Evolutionary conservation across 2,329 filamentous ascomycete species (phyloP).

Genomic region (Diaporthe vaccinii): DNA sequence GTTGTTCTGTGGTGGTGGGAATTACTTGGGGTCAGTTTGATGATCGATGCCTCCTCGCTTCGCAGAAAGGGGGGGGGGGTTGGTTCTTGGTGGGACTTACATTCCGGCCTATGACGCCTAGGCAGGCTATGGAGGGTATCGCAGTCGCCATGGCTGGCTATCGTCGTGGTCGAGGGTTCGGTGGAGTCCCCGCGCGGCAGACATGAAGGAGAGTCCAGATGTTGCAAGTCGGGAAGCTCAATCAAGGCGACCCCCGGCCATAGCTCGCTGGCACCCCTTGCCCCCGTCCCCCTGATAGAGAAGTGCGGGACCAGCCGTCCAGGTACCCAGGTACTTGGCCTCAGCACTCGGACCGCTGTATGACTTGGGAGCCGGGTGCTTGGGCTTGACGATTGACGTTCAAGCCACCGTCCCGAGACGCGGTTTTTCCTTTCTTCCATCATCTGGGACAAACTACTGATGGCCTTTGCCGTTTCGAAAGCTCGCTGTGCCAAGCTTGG

Average conservation of each 20-base stretch:
- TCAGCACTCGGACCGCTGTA: neutral
- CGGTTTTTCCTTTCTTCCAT: neutral
- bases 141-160: constrained; percentile 65
- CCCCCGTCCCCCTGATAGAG: constrained; percentile 6
- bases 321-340: neutral
- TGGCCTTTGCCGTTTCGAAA: neutral
- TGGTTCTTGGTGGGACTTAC: constrained; percentile 62
- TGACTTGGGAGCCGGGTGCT: neutral
- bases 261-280: constrained; percentile 4
- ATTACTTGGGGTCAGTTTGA: neutral
- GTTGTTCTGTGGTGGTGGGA: constrained; percentile 77
- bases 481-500: neutral
- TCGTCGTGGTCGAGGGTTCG: constrained; percentile 5
- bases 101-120: constrained; percentile 94
- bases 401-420: neutral
- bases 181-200: neutral
- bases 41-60: neutral
- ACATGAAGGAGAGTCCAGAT: neutral
- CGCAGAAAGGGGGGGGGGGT: too few relatives aligned
- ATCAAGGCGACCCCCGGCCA: neutral
- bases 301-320: neutral
- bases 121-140: constrained; percentile 88
- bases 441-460: neutral
- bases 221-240: constrained; percentile 14
- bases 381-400: neutral